Evolutionary conservation across 495 filamentous ascomycete species (phyloP), one percentile per base, ranked within the genome.

Genomic region (Xylaria sp.): DNA sequence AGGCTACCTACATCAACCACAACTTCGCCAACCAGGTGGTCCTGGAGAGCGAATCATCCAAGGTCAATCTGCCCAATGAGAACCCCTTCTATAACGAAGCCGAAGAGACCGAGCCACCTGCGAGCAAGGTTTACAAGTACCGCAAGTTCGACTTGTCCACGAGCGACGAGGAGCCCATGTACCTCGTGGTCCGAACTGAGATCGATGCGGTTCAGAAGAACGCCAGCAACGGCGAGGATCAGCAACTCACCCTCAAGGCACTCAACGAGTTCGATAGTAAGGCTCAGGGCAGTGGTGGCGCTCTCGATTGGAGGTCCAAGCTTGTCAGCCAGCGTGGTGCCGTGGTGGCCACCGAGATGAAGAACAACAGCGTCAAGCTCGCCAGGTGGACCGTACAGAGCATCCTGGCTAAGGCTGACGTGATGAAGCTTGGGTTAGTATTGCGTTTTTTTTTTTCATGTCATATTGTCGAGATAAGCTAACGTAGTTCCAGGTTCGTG

Each of bases 1-100:
- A 99, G 82, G 96, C 96, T 33, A 99, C 96, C 35, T 95, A 97
- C 85, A 99, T 99, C 90, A 99, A 98, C 88, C 95, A 98, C 88
- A 97, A 98, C 85, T 98, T 99, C 78, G 91, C 93, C 46, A 91
- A 96, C 81, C 96, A 98, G 86, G 93, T 93, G 62, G 93, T 98
- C 70, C 81, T 89, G 72, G 96, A 99, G 84, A 91, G 85, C 72
- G 87, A 93, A 67, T 85, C 84, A 63, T 81, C 87, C 76, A 97
- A 95, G 85, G 85, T 93, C 73, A 87, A 93, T 69, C 93, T 98
- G 87, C 75, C 88, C 31, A 85, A 97, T 84, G 92, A 93, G 72
- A 97, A 99, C 84, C 96, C 96, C 71, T 99, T 99, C 90, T 97
- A 99, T 87, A 97, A 95, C 83, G 88, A 93, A 44, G 86, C 91